A percentile compares a stretch with the other conserved stretches of the same genome.
Evolutionary conservation across 73 alveolate genomes (phyloP).

Genomic region (Stentor coeruleus): DNA sequence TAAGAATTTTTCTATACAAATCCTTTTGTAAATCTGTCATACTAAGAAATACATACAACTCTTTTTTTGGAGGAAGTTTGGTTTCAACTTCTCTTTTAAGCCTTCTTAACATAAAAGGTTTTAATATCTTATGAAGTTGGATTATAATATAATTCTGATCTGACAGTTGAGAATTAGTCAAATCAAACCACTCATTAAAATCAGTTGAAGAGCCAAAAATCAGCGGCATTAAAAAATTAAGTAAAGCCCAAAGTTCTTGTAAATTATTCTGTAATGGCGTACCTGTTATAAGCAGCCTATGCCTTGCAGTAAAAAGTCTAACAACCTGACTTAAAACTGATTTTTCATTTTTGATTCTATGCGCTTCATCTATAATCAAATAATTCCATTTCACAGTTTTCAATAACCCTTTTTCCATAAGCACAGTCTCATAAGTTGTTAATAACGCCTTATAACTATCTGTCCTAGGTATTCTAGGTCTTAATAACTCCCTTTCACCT

Average conservation of each 20-base stretch:
- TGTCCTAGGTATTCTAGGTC: constrained; percentile 57
- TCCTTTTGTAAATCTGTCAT: constrained; percentile 77
- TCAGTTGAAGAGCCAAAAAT: constrained; percentile 82
- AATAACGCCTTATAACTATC: constrained; percentile 67
- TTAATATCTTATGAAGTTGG: constrained; percentile 85
- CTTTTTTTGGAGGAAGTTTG: constrained; percentile 92
- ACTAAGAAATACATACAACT: constrained; percentile 87
- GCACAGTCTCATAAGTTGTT: constrained; percentile 81
- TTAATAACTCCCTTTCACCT: constrained; percentile 72
- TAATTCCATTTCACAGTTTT: constrained; percentile 69
- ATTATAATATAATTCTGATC: constrained; percentile 67
- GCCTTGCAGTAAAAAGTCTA: constrained; percentile 64
- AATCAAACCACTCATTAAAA: constrained; percentile 85
- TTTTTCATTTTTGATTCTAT: constrained; percentile 92
- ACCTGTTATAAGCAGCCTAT: constrained; percentile 88
- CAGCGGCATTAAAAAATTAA: constrained; percentile 95
- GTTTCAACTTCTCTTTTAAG: constrained; percentile 94
- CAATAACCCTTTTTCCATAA: constrained; percentile 76
- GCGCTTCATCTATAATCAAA: constrained; percentile 97
- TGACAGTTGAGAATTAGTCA: constrained; percentile 71
- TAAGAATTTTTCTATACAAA: constrained; percentile 82
- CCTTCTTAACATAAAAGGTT: constrained; percentile 94
- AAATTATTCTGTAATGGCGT: constrained; percentile 95
- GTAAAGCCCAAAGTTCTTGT: constrained; percentile 93
- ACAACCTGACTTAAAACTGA: constrained; percentile 72